Evolutionary conservation across 1,284 basidiomycete genomes (phyloP), one percentile per base, ranked within the genome.

Genomic region (Ganoderma resinaceum): DNA sequence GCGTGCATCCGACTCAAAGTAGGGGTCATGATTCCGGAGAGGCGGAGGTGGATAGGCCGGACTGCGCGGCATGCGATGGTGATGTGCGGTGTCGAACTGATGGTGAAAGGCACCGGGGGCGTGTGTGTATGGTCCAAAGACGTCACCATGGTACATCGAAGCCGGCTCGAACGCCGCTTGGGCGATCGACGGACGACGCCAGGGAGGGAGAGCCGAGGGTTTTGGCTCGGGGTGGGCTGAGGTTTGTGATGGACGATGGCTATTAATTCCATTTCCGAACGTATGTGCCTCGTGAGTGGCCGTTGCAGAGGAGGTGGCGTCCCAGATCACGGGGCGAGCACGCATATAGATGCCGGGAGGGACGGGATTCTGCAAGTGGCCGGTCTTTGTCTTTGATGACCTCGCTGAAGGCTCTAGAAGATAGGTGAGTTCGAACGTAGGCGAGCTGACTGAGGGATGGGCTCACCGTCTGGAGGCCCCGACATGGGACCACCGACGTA

Each of bases 141-240:
- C 37, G 23, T 40, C 23, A 3, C 23, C 23, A 0, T 29, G n/a
- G 35, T 42, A 5, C 14, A 12, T 26, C 37, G 57, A 18, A 37
- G 35, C 6, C 33, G 38, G 65, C 9, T 38, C 37, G n/a, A 66
- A 66, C 2, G 49, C 59, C 23, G 18, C 37, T 7, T 55, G 43
- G 0, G 65, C 35, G 3, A 66, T 57, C 23, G 65, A 66, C 2
- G 65, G 65, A n/a, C 65, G 59, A 29, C 65, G 58, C 65, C 65
- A 66, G 3, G 65, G 65, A 37, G 65, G 65, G 4, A 61, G 38
- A 11, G n/a, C 23, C 14, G 16, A 31, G 9, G 0, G 14, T 29
- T 11, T 23, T 4, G 23, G 11, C 7, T 37, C 29, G 23, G 29
- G 18, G 52, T 26, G 43, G 61, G 61, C 26, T 5, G 18, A 42